Percentiles rank a stretch among this genome's conserved stretches.
phyloP scores from a whole-genome alignment of 2,329 filamentous ascomycete species.

The Fusarium nurragi region DNA sequence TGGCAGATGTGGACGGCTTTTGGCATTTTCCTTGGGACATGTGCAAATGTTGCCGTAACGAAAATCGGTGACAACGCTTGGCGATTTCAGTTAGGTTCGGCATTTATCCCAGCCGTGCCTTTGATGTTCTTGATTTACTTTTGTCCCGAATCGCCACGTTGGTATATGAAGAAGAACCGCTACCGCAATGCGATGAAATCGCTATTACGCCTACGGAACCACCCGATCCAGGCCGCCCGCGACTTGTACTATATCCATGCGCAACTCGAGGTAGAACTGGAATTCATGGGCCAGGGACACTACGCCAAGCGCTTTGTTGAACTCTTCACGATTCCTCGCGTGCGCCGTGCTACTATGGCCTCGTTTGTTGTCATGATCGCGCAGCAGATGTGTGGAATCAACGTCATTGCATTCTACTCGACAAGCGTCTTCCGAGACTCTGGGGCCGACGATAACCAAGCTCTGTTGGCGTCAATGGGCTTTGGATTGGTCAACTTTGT shows the following conservation, averaged over 20 bases:
- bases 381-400: conserved; percentile 76
- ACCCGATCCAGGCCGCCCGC: conserved; percentile 65
- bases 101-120: conserved; percentile 68
- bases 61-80: conserved; percentile 57
- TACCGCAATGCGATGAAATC: conserved; percentile 69
- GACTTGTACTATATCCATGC: conserved; percentile 73
- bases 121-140: conserved; percentile 68
- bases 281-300: conserved; percentile 60
- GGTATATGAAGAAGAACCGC: conserved; percentile 72
- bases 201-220: conserved; percentile 61
- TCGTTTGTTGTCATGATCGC: conserved; percentile 84
- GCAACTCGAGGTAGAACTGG: conserved; percentile 68
- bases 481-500: conserved; percentile 68
- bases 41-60: conserved; percentile 63
- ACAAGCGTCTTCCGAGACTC: conserved; percentile 69
- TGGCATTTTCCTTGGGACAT: conserved; percentile 69
- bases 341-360: conserved; percentile 77
- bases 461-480: conserved; percentile 67
- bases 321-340: conserved; percentile 74
- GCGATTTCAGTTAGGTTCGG: conserved; percentile 71
- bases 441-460: conserved; percentile 63
- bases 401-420: conserved; percentile 81
- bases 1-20: conserved; percentile 78
- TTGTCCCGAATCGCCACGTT: conserved; percentile 73
- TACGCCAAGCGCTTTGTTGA: conserved; percentile 71